These are phyloP conservation scores for Adansonia digitata DNA, from an alignment of 345 rosid genomes.

Conservation along the genomic window DNA sequence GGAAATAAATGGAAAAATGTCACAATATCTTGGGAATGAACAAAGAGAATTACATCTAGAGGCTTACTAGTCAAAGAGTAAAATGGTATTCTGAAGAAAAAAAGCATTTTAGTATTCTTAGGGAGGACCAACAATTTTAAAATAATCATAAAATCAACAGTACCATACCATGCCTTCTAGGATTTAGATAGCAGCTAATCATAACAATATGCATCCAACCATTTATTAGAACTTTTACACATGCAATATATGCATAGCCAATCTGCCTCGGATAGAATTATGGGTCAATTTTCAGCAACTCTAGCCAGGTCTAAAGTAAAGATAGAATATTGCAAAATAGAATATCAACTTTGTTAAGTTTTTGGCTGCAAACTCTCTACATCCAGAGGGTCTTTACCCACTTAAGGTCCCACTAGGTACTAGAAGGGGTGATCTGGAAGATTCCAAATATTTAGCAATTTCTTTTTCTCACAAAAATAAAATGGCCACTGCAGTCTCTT, in stretches of 20 bases:
- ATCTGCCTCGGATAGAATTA: background rate
- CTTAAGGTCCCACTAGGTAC: background rate
- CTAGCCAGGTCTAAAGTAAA: background rate
- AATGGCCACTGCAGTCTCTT: background rate
- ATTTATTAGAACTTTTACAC: background rate
- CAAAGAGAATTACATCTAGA: background rate
- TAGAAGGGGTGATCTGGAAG: slow-evolving; percentile 1
- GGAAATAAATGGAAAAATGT: background rate
- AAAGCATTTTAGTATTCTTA: background rate
- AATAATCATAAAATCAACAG: background rate
- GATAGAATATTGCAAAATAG: background rate
- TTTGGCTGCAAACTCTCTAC: background rate
- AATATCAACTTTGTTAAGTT: background rate
- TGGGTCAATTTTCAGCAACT: background rate
- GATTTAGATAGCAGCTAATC: background rate
- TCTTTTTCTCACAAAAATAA: background rate
- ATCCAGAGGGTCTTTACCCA: background rate
- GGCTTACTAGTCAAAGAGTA: background rate
- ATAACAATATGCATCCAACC: background rate
- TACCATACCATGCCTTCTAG: background rate
- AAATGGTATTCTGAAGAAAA: background rate
- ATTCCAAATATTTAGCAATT: background rate
- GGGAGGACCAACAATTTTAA: background rate
- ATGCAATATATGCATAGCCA: background rate
- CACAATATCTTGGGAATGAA: slow-evolving; percentile 6